These are phyloP conservation scores for Drosera spatulata DNA, from an alignment of 179 eudicot species.

Conservation along the genomic window DNA sequence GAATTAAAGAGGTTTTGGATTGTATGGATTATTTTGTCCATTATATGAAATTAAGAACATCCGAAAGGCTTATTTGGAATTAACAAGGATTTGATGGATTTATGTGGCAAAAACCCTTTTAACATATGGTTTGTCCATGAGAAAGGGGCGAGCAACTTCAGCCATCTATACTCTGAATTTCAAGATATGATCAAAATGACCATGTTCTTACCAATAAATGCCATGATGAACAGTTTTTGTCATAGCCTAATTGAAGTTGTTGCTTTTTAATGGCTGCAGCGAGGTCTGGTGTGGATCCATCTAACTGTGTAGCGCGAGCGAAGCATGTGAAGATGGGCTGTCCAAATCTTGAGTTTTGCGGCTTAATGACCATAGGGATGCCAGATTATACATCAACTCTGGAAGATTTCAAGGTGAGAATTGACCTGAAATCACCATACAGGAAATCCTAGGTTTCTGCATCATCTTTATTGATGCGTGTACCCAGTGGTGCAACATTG, in stretches of 20 bases:
- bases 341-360: slow-evolving; percentile 69
- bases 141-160: too few species aligned
- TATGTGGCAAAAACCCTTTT: too few species aligned
- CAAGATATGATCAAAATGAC: too few species aligned
- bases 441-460: neutral
- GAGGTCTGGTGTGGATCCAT: slow-evolving; percentile 82
- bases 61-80: slow-evolving; percentile 79
- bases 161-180: too few species aligned
- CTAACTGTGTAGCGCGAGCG: slow-evolving; percentile 68
- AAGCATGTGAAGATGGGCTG: slow-evolving; percentile 65
- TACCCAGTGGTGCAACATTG: too few species aligned
- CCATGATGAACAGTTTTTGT: neutral
- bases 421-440: neutral
- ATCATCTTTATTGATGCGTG: neutral
- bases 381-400: slow-evolving; percentile 92
- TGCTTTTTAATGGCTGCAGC: slow-evolving; percentile 46
- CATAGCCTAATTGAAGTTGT: too few species aligned
- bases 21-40: too few species aligned
- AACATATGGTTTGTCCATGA: neutral
- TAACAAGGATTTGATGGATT: too few species aligned
- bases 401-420: slow-evolving; percentile 72
- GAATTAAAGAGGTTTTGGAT: too few species aligned
- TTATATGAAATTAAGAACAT: too few species aligned
- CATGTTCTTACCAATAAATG: too few species aligned
- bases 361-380: slow-evolving; percentile 97